Percentiles rank a stretch among this genome's conserved stretches.
Evolutionary conservation across 2,329 filamentous ascomycete genomes (phyloP).

Genomic region (Phaeosphaeriaceae sp.): DNA sequence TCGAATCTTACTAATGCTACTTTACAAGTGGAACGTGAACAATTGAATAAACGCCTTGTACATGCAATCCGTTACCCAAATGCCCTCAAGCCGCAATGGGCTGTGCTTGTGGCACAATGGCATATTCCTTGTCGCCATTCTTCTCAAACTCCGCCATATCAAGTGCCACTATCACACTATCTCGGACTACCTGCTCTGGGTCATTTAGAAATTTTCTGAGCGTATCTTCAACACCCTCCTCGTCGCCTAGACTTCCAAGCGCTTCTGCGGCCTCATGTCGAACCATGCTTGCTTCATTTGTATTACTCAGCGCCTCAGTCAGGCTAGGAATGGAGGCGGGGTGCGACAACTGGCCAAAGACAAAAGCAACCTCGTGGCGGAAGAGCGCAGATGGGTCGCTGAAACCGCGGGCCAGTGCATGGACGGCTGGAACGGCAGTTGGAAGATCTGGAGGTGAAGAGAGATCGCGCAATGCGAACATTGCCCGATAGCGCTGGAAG

Average conservation of each 20-base stretch:
- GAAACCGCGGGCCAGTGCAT: constrained; percentile 84
- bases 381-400: constrained; percentile 88
- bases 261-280: constrained; percentile 97
- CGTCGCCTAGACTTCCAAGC: constrained; percentile 89
- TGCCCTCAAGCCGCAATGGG: constrained; percentile 31
- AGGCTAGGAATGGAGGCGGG: constrained; percentile 95
- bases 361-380: constrained; percentile 97
- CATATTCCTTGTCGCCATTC: constrained; percentile 87
- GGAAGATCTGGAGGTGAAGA: constrained; percentile 91
- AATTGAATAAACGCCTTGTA: constrained; percentile 57
- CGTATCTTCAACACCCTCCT: constrained; percentile 88
- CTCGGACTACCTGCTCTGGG: constrained; percentile 88
- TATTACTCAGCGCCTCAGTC: constrained; percentile 76
- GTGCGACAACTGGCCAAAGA: constrained; percentile 94
- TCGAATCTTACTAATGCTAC: constrained; percentile 27
- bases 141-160: constrained; percentile 99
- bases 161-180: constrained; percentile 92
- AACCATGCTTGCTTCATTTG: constrained; percentile 91
- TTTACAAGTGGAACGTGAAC: constrained; percentile 61
- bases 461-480: constrained; percentile 96
- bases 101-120: constrained; percentile 72
- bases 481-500: constrained; percentile 93
- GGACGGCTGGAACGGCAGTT: constrained; percentile 85
- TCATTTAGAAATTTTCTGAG: constrained; percentile 86
- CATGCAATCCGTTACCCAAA: constrained; percentile 20